Percentiles rank a stretch among this genome's conserved stretches.
These are phyloP conservation scores for Lachancea nothofagi DNA, from an alignment of 805 yeast genomes.

Conservation along the genomic window DNA sequence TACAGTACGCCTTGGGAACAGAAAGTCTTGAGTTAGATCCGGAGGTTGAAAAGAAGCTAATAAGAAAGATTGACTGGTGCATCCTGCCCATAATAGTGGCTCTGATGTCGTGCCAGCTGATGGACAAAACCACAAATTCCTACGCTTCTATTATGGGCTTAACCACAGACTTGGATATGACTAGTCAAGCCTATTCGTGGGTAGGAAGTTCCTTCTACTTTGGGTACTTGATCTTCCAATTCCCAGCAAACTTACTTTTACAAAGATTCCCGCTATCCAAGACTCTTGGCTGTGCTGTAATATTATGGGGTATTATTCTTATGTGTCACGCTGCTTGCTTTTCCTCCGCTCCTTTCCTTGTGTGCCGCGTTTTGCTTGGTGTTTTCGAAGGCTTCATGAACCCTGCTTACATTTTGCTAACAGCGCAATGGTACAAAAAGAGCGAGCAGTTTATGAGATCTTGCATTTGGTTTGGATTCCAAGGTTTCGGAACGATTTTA, in stretches of 20 bases:
- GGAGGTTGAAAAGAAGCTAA: conserved; percentile 30
- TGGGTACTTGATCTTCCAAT: conserved; percentile 37
- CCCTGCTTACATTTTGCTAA: conserved; percentile 48
- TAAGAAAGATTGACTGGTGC: conserved; percentile 36
- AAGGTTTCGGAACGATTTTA: conserved; percentile 39
- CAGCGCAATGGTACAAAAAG: conserved; percentile 49
- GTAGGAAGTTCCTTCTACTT: conserved; percentile 46
- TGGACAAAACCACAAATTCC: conserved; percentile 39
- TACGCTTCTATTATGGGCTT: conserved; percentile 44
- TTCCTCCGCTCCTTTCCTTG: conserved; percentile 41
- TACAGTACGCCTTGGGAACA: conserved; percentile 9
- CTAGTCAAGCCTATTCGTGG: conserved; percentile 41
- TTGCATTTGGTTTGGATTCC: conserved; percentile 37
- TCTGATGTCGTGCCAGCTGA: conserved; percentile 35
- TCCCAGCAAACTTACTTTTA: conserved; percentile 37
- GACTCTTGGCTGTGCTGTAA: conserved; percentile 35
- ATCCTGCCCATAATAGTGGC: conserved; percentile 36
- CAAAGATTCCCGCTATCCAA: conserved; percentile 51
- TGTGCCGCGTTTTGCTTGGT: conserved; percentile 46
- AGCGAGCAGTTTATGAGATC: conserved; percentile 37
- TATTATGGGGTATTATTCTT: conserved; percentile 46
- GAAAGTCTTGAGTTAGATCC: conserved; percentile 16
- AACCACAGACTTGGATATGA: conserved; percentile 37
- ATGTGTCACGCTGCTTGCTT: conserved; percentile 39
- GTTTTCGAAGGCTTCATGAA: conserved; percentile 48